Evolutionary conservation across 371 early-diverging fungal species (phyloP).

Genomic region (Cokeromyces recurvatus): DNA sequence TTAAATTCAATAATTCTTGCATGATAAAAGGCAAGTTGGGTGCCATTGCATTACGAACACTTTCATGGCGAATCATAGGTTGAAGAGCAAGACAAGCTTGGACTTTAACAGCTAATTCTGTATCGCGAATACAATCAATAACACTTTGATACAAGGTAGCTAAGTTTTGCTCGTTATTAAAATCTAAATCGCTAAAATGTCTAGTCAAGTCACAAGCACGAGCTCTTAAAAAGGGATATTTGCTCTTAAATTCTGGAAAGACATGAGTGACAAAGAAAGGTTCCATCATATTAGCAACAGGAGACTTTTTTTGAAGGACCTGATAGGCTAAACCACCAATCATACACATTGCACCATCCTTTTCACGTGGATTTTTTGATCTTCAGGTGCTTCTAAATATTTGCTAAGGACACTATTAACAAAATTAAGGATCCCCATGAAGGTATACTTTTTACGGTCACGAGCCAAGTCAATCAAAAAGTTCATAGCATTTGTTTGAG

Average conservation of each 20-base stretch:
- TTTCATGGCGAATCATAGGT: slow-evolving; percentile 71
- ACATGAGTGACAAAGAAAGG: slow-evolving; percentile 79
- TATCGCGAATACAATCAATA: slow-evolving; percentile 64
- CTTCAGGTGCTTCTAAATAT: slow-evolving; percentile 55
- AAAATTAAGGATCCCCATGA: slow-evolving; percentile 72
- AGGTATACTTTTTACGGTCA: slow-evolving; percentile 73
- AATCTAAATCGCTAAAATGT: slow-evolving; percentile 38
- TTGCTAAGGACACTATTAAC: slow-evolving; percentile 66
- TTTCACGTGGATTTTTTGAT: slow-evolving; percentile 64
- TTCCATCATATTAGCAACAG: slow-evolving; percentile 66
- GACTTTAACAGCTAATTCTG: slow-evolving; percentile 82
- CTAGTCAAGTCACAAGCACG: slow-evolving; percentile 46
- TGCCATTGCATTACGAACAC: slow-evolving; percentile 66
- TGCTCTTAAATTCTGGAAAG: slow-evolving; percentile 84
- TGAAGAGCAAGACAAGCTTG: slow-evolving; percentile 76
- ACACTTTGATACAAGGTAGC: slow-evolving; percentile 58
- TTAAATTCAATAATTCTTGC: slow-evolving; percentile 76
- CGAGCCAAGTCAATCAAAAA: slow-evolving; percentile 74
- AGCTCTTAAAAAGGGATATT: slow-evolving; percentile 75
- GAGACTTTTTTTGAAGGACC: slow-evolving; percentile 64
- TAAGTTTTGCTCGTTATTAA: slow-evolving; percentile 42
- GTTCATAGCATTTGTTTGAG: slow-evolving; percentile 63
- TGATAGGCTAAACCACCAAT: slow-evolving; percentile 65
- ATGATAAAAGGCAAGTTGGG: slow-evolving; percentile 81
- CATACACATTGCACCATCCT: slow-evolving; percentile 89